Evolutionary conservation across 2,329 filamentous ascomycete species (phyloP), one percentile per base, ranked within the genome.

Genomic region (Aspergillus costaricaensis): DNA sequence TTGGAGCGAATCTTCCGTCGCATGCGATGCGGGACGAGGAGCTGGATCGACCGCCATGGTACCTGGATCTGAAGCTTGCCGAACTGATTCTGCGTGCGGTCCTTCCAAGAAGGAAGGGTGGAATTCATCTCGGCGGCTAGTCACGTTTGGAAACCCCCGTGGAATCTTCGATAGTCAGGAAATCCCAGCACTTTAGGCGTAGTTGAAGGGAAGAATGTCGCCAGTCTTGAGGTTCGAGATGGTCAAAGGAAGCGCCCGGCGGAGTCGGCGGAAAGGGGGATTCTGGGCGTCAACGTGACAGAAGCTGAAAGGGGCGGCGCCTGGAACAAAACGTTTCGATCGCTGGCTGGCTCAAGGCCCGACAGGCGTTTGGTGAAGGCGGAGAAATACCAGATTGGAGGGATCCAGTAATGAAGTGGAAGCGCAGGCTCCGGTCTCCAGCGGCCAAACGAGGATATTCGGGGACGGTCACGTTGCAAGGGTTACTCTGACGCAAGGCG

Each of bases 1-100:
- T 88, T 88, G 60, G 88, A 90, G 63, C 88, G 83, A 74, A 90
- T 81, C 77, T 85, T 87, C 70, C 88, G 81, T 68, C 88, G 86
- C 72, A 89, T 81, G 65, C 87, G 82, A 75, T 88, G 86, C 52
- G 88, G 87, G 51, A 90, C 77, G 21, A 81, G 70, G 6, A 81
- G 71, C 63, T 81, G 77, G 50, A 81, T 76, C n/a, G 79, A 81
- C 43, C 78, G 77, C 79, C 79, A 81, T 77, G 79, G 79, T 51
- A 81, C 71, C 61, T 78, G 76, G 36, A 81, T 76, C 47, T 79
- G 78, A 56, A 78, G 74, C 64, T 80, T 80, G 57, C 76, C 76
- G 58, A 79, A 74, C 62, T 79, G 76, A 57, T 74, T 74, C 57
- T 78, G 75, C 51, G 76, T 74, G 56, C 76, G 74, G 70, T 81